A percentile compares a stretch with the other conserved stretches of the same genome.
phyloP scores from a whole-genome alignment of 495 filamentous ascomycete genomes.

The Viridothelium virens region DNA sequence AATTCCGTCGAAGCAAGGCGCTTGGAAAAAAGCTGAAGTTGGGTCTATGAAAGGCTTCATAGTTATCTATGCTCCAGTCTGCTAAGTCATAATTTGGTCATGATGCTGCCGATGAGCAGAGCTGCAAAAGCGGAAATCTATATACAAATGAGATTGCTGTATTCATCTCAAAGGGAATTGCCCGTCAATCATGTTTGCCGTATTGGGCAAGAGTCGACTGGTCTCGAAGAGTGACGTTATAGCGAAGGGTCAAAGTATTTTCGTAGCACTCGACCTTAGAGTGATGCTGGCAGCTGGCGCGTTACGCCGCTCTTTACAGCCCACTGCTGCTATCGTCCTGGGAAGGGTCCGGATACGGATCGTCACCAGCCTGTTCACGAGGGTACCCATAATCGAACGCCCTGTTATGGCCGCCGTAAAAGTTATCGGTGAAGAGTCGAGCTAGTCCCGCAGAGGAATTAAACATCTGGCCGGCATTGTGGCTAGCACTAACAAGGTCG shows the following conservation, averaged over 20 bases:
- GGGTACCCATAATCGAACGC: conserved; percentile 25
- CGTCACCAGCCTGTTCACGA: conserved; percentile 21
- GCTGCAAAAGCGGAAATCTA: neutral
- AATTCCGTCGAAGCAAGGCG: neutral
- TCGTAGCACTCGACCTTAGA: neutral
- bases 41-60: neutral
- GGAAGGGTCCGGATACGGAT: conserved; percentile 19
- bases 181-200: neutral
- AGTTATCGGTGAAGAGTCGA: conserved; percentile 25
- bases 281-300: neutral
- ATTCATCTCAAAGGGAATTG: neutral
- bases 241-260: neutral
- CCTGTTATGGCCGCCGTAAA: conserved; percentile 19
- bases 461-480: conserved; percentile 21
- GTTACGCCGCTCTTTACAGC: neutral
- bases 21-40: neutral
- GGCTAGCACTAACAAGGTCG: conserved; percentile 18
- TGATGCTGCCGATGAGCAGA: neutral
- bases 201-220: neutral
- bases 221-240: neutral
- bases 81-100: neutral
- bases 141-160: neutral
- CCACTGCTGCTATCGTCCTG: neutral
- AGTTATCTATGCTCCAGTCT: neutral
- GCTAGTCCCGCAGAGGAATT: conserved; percentile 18